These are phyloP conservation scores for Sporothrix inflata DNA, from an alignment of 2,329 filamentous ascomycete species.

Conservation along the genomic window DNA sequence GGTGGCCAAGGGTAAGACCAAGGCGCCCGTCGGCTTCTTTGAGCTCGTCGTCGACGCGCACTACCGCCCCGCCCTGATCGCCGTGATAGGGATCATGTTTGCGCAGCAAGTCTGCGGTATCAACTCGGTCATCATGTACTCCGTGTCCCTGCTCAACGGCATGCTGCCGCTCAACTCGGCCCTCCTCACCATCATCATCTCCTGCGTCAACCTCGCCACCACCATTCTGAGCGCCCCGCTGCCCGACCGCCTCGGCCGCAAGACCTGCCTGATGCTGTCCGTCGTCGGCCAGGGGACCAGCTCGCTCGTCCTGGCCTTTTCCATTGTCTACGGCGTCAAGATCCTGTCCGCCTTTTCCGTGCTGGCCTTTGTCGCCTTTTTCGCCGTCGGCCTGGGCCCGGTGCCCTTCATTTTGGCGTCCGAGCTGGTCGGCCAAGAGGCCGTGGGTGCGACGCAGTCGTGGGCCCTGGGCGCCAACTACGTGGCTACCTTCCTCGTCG, in stretches of 20 bases:
- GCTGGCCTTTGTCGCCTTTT: slow-evolving; percentile 83
- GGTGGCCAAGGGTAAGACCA: slow-evolving; percentile 32
- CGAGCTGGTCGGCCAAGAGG: slow-evolving; percentile 87
- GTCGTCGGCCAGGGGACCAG: slow-evolving; percentile 82
- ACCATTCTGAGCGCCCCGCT: slow-evolving; percentile 82
- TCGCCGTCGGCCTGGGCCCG: slow-evolving; percentile 87
- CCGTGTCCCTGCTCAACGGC: slow-evolving; percentile 81
- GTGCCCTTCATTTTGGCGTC: slow-evolving; percentile 94
- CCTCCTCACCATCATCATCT: slow-evolving; percentile 84
- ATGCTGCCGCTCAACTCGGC: slow-evolving; percentile 81
- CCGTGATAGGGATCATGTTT: slow-evolving; percentile 88
- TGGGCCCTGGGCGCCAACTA: slow-evolving; percentile 88
- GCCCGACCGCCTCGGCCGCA: slow-evolving; percentile 85
- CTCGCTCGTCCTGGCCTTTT: slow-evolving; percentile 76
- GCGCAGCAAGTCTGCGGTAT: slow-evolving; percentile 92
- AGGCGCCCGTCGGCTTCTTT: slow-evolving; percentile 59
- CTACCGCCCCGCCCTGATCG: slow-evolving; percentile 74
- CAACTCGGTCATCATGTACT: slow-evolving; percentile 99
- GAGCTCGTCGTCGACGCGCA: slow-evolving; percentile 68
- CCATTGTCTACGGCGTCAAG: slow-evolving; percentile 74
- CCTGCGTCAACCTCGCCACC: slow-evolving; percentile 80
- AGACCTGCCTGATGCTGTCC: slow-evolving; percentile 79
- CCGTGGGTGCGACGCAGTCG: slow-evolving; percentile 87
- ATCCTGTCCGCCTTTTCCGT: slow-evolving; percentile 80
- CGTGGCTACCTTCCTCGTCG: slow-evolving; percentile 86